A percentile compares a stretch with the other conserved stretches of the same genome.
phyloP scores from a whole-genome alignment of 2,329 filamentous ascomycete genomes.

The Aspergillus transmontanensis region DNA sequence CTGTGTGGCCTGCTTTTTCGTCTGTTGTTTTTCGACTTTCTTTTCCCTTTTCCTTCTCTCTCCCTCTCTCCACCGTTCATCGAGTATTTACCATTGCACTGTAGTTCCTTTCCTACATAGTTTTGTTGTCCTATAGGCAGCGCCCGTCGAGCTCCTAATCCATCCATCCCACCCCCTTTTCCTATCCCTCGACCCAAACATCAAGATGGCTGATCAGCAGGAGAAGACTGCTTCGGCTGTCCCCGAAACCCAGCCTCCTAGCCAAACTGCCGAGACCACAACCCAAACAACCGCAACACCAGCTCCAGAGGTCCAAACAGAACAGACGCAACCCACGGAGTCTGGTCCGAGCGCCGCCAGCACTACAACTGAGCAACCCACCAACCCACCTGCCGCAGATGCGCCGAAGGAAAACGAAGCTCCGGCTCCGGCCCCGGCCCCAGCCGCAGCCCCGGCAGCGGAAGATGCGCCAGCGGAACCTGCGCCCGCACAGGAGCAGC shows the following conservation, averaged over 20 bases:
- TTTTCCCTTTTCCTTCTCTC: background rate
- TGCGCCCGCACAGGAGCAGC: slow-evolving; percentile 14
- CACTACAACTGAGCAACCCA: slow-evolving; percentile 8
- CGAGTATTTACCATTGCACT: background rate
- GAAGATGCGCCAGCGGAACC: background rate
- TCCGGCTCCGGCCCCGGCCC: slow-evolving; percentile 8
- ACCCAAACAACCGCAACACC: slow-evolving; percentile 1
- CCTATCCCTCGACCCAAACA: background rate
- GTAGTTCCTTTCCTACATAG: background rate
- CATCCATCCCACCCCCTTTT: background rate
- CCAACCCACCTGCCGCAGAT: background rate
- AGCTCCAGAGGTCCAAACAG: slow-evolving; percentile 7
- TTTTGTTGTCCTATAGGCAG: background rate
- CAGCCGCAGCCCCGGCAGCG: background rate
- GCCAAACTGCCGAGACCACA: slow-evolving; percentile 1
- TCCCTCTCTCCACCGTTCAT: background rate
- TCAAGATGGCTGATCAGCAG: slow-evolving; percentile 9
- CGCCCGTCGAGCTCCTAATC: background rate
- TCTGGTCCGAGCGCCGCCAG: slow-evolving; percentile 7
- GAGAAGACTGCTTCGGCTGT: slow-evolving; percentile 6
- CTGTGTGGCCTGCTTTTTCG: background rate
- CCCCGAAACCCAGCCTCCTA: slow-evolving; percentile 6
- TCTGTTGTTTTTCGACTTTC: slow-evolving; percentile 8
- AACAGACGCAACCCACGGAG: slow-evolving; percentile 13
- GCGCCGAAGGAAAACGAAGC: slow-evolving; percentile 9